Evolutionary conservation across 129 eudicot genomes (phyloP).

Genomic region (Cynara cardunculus): DNA sequence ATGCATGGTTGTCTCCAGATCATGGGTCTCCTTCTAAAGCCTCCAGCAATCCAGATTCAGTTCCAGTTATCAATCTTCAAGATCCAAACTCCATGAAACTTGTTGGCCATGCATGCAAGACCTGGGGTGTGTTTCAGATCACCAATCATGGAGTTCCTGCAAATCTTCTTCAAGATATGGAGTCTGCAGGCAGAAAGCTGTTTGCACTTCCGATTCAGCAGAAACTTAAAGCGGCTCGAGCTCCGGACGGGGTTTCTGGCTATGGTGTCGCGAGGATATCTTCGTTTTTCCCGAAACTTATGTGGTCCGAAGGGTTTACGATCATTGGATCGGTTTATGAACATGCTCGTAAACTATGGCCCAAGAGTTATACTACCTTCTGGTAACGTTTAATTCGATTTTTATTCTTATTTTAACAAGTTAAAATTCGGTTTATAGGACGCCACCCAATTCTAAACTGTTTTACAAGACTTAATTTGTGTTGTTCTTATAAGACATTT

Average conservation of each 20-base stretch:
- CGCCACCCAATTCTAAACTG: too few relatives aligned
- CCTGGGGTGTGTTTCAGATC: slow-evolving; percentile 84
- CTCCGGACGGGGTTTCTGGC: slow-evolving; percentile 62
- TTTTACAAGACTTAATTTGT: too few relatives aligned
- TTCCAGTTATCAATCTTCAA: slow-evolving; percentile 53
- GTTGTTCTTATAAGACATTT: too few relatives aligned
- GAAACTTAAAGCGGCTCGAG: slow-evolving; percentile 67
- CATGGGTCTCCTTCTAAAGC: neutral
- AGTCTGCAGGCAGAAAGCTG: slow-evolving; percentile 37
- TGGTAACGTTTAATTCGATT: slow-evolving; percentile 43
- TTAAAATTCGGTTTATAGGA: neutral
- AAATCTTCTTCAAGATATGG: slow-evolving; percentile 41
- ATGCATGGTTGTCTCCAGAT: slow-evolving; percentile 50
- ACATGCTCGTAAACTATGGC: slow-evolving; percentile 87
- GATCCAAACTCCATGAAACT: slow-evolving; percentile 44
- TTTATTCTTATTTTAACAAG: neutral
- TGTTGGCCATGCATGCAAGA: slow-evolving; percentile 78
- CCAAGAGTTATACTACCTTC: slow-evolving; percentile 44
- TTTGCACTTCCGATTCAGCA: slow-evolving; percentile 71
- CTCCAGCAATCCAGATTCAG: slow-evolving; percentile 6
- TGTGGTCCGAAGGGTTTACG: slow-evolving; percentile 98
- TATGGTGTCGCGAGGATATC: slow-evolving; percentile 81
- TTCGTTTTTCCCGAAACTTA: slow-evolving; percentile 64
- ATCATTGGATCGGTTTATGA: slow-evolving; percentile 65
- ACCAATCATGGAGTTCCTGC: slow-evolving; percentile 52